Conservation (phyloP, 352 stramenopile genomes). For the Phytophthora quininea region DNA sequence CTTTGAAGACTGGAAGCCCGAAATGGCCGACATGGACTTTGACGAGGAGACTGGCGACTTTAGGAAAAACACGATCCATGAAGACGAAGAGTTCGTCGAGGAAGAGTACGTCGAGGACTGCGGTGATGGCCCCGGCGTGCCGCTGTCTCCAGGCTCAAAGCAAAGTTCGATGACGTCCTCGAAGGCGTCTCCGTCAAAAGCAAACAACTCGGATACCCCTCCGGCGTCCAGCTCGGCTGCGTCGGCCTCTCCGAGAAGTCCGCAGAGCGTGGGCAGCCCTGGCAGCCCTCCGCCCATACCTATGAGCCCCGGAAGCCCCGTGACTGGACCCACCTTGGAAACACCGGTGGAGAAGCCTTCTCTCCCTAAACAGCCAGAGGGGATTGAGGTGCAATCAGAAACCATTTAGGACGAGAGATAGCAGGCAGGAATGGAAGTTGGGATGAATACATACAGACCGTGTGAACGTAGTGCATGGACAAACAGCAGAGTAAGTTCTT, state of each 20-base stretch:
- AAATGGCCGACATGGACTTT: conserved; percentile 70
- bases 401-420: conserved; percentile 39
- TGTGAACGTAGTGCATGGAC: conserved; percentile 7
- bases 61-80: conserved; percentile 55
- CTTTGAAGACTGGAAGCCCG: conserved; percentile 62
- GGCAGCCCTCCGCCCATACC: conserved; percentile 36
- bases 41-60: conserved; percentile 67
- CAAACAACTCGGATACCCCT: conserved; percentile 40
- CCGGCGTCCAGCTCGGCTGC: conserved; percentile 42
- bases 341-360: conserved; percentile 24
- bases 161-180: conserved; percentile 42
- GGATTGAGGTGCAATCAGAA: conserved; percentile 37
- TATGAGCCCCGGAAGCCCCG: conserved; percentile 32
- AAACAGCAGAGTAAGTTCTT: neutral
- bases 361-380: neutral
- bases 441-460: conserved; percentile 27
- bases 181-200: conserved; percentile 38
- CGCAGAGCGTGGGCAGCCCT: conserved; percentile 41
- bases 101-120: conserved; percentile 41
- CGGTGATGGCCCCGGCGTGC: conserved; percentile 37
- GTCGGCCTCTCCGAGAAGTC: conserved; percentile 45
- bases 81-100: conserved; percentile 66
- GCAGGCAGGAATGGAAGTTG: conserved; percentile 11
- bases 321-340: conserved; percentile 14
- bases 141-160: conserved; percentile 46